Percentiles rank a stretch among this genome's conserved stretches.
Conservation (phyloP, 2,329 filamentous ascomycete species). For the Nemania serpens region DNA sequence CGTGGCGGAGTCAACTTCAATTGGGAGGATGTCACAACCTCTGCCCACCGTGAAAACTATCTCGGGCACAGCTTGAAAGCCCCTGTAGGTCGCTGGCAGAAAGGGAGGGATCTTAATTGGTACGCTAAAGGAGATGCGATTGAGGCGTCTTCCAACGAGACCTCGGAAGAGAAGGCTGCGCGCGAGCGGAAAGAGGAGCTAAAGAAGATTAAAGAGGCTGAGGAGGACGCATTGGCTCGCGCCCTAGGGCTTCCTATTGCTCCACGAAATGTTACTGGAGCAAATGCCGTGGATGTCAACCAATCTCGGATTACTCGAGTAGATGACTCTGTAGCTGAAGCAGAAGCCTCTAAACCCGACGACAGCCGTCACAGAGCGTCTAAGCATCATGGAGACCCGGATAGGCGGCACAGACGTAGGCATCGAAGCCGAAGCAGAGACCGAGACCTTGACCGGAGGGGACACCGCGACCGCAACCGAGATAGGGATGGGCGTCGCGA, state of each 20-base stretch:
- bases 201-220: conserved; percentile 77
- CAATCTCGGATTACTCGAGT: conserved; percentile 41
- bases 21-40: conserved; percentile 92
- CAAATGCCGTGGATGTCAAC: conserved; percentile 70
- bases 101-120: conserved; percentile 70
- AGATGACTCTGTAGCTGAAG: conserved; percentile 22
- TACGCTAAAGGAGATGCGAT: conserved; percentile 63
- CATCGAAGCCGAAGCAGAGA: conserved; percentile 43
- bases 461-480: conserved; percentile 42
- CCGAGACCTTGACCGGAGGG: conserved; percentile 35
- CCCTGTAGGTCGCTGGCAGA: conserved; percentile 89
- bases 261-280: conserved; percentile 60
- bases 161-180: conserved; percentile 61
- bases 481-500: conserved; percentile 25
- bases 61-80: conserved; percentile 92
- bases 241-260: conserved; percentile 81
- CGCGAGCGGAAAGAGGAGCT: conserved; percentile 77
- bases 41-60: conserved; percentile 84
- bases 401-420: conserved; percentile 42
- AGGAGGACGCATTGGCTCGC: conserved; percentile 85
- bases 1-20: conserved; percentile 94
- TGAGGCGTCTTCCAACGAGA: conserved; percentile 58
- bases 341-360: conserved; percentile 25
- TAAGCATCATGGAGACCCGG: conserved; percentile 39
- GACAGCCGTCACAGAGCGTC: conserved; percentile 30